phyloP scores from a whole-genome alignment of 805 yeast species.

The Candida xiaguanensis region DNA sequence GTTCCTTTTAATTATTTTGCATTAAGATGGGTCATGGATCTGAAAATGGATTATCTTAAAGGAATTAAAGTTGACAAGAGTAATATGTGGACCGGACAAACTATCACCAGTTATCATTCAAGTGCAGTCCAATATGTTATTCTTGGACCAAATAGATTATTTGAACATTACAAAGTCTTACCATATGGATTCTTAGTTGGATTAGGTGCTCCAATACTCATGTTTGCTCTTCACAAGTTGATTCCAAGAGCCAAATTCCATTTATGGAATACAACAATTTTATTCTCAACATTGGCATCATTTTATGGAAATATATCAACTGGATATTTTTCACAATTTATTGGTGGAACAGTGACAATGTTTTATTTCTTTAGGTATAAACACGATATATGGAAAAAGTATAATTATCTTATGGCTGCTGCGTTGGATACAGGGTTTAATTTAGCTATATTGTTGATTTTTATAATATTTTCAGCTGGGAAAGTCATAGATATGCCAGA shows the following conservation, averaged over 20 bases:
- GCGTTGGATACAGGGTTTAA: conserved; percentile 47
- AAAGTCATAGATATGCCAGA: conserved; percentile 22
- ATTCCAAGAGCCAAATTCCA: conserved; percentile 22
- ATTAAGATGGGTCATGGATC: conserved; percentile 39
- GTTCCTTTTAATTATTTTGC: conserved; percentile 46
- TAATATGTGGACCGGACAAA: conserved; percentile 48
- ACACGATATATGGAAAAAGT: conserved; percentile 33
- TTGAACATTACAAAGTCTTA: conserved; percentile 33
- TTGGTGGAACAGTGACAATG: conserved; percentile 43
- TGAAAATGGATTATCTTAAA: conserved; percentile 29
- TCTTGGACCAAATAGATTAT: conserved; percentile 39
- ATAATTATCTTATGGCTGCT: conserved; percentile 45
- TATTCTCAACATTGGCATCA: conserved; percentile 39
- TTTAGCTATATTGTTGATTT: conserved; percentile 31
- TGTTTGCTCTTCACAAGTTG: conserved; percentile 21
- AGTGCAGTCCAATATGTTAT: conserved; percentile 45
- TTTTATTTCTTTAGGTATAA: conserved; percentile 34
- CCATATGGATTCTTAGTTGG: conserved; percentile 43
- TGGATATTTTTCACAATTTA: conserved; percentile 40
- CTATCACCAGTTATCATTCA: conserved; percentile 33
- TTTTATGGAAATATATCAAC: conserved; percentile 46
- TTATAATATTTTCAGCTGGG: conserved; percentile 24
- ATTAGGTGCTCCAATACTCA: conserved; percentile 26
- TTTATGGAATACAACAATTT: conserved; percentile 41
- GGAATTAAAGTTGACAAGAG: conserved; percentile 35